Conservation (phyloP, 2,329 filamentous ascomycete genomes). For the Claviceps sp. region DNA sequence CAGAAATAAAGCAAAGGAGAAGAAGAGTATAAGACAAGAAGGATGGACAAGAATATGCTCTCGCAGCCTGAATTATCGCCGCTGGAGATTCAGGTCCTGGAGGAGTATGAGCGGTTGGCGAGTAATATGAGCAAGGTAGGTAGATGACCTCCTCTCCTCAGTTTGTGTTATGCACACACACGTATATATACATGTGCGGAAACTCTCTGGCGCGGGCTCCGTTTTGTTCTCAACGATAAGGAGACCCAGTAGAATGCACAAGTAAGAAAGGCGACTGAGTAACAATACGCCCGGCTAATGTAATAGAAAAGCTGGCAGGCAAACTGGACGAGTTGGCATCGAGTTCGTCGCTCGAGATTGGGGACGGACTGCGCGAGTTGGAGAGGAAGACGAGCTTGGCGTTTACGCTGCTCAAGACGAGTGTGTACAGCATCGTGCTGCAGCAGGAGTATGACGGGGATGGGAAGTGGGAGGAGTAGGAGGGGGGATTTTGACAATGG, state of each 20-base stretch:
- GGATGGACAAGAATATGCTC: slow-evolving; percentile 17
- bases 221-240: neutral
- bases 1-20: neutral
- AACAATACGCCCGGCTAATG: neutral
- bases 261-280: neutral
- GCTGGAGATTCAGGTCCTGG: slow-evolving; percentile 84
- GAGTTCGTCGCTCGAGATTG: slow-evolving; percentile 64
- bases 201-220: neutral
- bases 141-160: too few species aligned
- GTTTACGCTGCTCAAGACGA: slow-evolving; percentile 92
- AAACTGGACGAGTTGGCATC: slow-evolving; percentile 51
- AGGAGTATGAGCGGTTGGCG: slow-evolving; percentile 79
- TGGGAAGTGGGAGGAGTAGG: slow-evolving; percentile 19
- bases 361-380: slow-evolving; percentile 73
- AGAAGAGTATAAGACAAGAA: neutral
- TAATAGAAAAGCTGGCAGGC: slow-evolving; percentile 36
- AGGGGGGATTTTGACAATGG: neutral
- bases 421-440: slow-evolving; percentile 95
- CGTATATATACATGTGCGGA: too few species aligned
- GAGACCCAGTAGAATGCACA: too few species aligned
- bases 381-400: slow-evolving; percentile 92
- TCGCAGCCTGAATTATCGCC: slow-evolving; percentile 51
- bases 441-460: slow-evolving; percentile 88
- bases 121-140: slow-evolving; percentile 82
- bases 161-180: too few species aligned